Evolutionary conservation across 139 green algal genomes (phyloP).

Genomic region (Closterium sp.): DNA sequence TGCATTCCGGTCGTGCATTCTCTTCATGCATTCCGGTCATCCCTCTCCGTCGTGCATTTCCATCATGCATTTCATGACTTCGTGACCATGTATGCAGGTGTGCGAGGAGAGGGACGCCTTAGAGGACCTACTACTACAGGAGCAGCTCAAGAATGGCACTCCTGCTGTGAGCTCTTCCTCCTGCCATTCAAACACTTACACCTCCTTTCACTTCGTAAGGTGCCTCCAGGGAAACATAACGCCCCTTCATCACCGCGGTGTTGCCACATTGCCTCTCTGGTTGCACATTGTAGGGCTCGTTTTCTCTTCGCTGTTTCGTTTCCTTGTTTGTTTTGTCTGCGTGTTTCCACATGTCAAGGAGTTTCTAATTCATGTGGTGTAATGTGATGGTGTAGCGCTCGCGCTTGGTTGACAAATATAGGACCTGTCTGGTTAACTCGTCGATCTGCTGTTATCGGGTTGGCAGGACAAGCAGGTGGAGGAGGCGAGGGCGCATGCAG

Average conservation of each 20-base stretch:
- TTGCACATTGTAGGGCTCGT: neutral
- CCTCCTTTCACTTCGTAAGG: neutral
- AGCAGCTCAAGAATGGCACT: constrained; percentile 11
- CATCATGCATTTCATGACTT: no score
- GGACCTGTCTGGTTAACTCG: no score
- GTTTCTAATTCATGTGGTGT: no score
- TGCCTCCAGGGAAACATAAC: no score
- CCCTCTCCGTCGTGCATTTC: no score
- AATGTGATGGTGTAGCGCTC: no score
- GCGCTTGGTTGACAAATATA: no score
- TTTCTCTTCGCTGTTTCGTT: no score
- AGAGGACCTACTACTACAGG: constrained; percentile 13
- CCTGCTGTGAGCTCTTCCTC: neutral
- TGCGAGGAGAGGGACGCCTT: constrained; percentile 18
- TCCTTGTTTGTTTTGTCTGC: no score
- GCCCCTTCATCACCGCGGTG: neutral
- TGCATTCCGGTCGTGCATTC: neutral
- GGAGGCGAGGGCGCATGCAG: neutral
- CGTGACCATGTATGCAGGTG: neutral
- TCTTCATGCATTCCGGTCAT: neutral
- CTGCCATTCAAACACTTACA: neutral
- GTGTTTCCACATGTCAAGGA: no score
- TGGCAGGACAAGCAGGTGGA: neutral
- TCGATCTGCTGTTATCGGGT: no score
- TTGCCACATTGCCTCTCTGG: neutral